Evolutionary conservation across 2,329 filamentous ascomycete species (phyloP), one percentile per base, ranked within the genome.

Genomic region (Fusarium foetens): DNA sequence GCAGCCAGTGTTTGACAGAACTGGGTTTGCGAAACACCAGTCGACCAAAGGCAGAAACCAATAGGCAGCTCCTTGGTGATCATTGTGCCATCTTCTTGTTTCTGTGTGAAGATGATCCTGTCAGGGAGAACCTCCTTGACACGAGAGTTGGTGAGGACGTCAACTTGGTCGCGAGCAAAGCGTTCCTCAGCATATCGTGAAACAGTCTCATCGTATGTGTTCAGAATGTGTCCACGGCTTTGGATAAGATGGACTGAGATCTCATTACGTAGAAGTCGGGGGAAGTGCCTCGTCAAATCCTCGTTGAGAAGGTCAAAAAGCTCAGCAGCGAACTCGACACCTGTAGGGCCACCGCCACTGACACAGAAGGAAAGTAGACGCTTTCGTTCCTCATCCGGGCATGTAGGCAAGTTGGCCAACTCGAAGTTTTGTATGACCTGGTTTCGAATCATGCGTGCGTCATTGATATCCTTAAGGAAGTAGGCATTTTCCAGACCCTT

Each of bases 211-310:
- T 99, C 96, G 79, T 99, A 99, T 1, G 96, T 99, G 84, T 99
- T 99, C 35, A 99, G 86, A 71, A 99, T 99, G 76, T 99, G 96
- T 43, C 93, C 91, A 66, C 96, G 90, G 77, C 94, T 97, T 80
- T 99, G 96, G 70, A 99, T 98, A 51, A 99, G 87, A 79, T 99
- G 97, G 3, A 99, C 95, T 0, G 96, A 98, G 53, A 99, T 97
- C 80, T 99, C 94, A 79, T 98, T 98, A 69, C 96, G 91, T n/a
- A 99, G 83, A 35, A 99, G 90, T 70, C 91, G 91, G 5, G 96
- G 96, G 81, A 97, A 99, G 76, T 93, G 90, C 58, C 88, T 86
- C 46, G 91, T 91, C 46, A 99, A 83, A 79, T 99, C 96, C 81
- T 99, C 97, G 78, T 99, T 99, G 21, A 99, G 87, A 81, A 99